Conservation (phyloP, 116 monocot species). For the Zostera marina region DNA sequence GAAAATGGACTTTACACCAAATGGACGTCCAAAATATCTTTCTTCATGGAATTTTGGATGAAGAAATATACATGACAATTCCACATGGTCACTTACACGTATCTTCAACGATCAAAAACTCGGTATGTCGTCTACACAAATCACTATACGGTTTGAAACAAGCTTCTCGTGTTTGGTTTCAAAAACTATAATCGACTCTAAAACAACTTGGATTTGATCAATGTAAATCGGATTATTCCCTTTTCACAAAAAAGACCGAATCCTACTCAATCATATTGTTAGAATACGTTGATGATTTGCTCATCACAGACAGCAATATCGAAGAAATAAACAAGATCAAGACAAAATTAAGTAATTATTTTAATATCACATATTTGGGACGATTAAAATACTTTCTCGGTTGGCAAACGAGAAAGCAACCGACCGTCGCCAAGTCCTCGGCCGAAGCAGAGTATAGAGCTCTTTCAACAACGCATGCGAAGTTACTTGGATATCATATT, state of each 20-base stretch:
- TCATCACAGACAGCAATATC: neutral
- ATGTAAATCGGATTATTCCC: neutral
- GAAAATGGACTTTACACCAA: neutral
- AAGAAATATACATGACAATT: constrained; percentile 3
- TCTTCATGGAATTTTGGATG: constrained; percentile 2
- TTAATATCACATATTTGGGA: neutral
- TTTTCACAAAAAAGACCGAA: neutral
- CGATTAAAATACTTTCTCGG: neutral
- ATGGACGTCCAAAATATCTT: constrained; percentile 4
- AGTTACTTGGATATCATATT: too few relatives aligned
- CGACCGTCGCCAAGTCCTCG: too few relatives aligned
- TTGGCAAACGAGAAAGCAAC: too few relatives aligned
- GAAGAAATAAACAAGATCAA: neutral
- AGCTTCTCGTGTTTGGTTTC: neutral
- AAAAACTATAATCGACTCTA: neutral
- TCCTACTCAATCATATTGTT: neutral
- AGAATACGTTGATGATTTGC: constrained; percentile 4
- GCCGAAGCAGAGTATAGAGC: too few relatives aligned
- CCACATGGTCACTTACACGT: neutral
- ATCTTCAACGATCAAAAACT: neutral
- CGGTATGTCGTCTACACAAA: constrained; percentile 4
- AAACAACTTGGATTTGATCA: neutral
- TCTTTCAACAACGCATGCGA: too few relatives aligned
- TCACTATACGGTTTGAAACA: constrained; percentile 4
- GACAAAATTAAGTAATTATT: neutral